phyloP scores from a whole-genome alignment of 1,284 basidiomycete species.

The Volvariella surrecta region DNA sequence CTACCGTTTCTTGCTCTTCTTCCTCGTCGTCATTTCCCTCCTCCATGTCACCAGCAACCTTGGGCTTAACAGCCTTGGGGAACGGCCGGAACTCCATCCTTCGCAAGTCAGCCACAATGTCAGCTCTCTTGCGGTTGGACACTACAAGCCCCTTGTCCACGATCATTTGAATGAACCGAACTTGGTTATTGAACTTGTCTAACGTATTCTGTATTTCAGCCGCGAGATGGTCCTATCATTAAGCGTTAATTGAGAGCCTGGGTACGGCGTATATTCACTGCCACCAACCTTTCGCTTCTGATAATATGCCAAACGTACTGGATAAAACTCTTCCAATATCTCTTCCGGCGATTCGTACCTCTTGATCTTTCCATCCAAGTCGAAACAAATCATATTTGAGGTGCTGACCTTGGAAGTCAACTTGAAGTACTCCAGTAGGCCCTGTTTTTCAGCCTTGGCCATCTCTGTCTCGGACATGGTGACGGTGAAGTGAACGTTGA shows the following conservation, averaged over 20 bases:
- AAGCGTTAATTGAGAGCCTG: background rate
- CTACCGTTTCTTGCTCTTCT: slow-evolving; percentile 54
- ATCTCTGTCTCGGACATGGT: slow-evolving; percentile 78
- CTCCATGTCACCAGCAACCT: slow-evolving; percentile 65
- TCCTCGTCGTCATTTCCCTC: slow-evolving; percentile 58
- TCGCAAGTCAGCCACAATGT: slow-evolving; percentile 82
- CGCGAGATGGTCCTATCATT: slow-evolving; percentile 71
- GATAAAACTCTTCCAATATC: slow-evolving; percentile 93
- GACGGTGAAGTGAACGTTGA: slow-evolving; percentile 87
- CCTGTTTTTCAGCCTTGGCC: slow-evolving; percentile 84
- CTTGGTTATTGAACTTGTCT: slow-evolving; percentile 90
- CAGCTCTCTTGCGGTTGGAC: slow-evolving; percentile 85
- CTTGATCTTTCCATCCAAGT: slow-evolving; percentile 93
- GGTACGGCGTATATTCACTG: background rate
- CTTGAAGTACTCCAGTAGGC: slow-evolving; percentile 90
- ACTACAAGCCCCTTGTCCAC: slow-evolving; percentile 84
- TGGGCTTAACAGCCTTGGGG: slow-evolving; percentile 69
- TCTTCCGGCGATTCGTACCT: slow-evolving; percentile 89
- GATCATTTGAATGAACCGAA: slow-evolving; percentile 96
- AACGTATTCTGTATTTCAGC: slow-evolving; percentile 79
- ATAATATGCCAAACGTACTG: slow-evolving; percentile 83
- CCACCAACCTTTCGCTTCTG: slow-evolving; percentile 83
- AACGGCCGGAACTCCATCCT: slow-evolving; percentile 84
- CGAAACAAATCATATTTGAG: slow-evolving; percentile 98
- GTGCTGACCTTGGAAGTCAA: slow-evolving; percentile 78